A percentile compares a stretch with the other conserved stretches of the same genome.
phyloP scores from a whole-genome alignment of 352 stramenopile genomes.

The Globisporangium orthogonon region DNA sequence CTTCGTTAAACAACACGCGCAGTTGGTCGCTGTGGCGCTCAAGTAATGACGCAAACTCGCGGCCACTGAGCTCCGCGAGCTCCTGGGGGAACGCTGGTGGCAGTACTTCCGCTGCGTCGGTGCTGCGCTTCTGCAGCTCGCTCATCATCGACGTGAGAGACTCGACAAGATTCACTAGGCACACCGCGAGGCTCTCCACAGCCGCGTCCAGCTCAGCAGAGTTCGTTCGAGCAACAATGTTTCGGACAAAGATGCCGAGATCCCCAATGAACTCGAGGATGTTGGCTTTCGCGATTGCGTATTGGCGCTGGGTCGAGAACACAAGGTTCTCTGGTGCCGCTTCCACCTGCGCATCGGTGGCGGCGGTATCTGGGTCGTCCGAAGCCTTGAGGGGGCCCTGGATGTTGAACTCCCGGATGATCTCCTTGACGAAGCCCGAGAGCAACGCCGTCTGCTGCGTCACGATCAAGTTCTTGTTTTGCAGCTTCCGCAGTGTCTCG shows the following conservation, averaged over 20 bases:
- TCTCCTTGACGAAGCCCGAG: conserved; percentile 18
- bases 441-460: conserved; percentile 17
- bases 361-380: background rate
- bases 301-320: conserved; percentile 21
- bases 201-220: conserved; percentile 20
- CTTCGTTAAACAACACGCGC: conserved; percentile 18
- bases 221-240: conserved; percentile 18
- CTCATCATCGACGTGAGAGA: conserved; percentile 9
- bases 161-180: conserved; percentile 25
- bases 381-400: conserved; percentile 8
- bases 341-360: background rate
- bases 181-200: conserved; percentile 16
- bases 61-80: conserved; percentile 32
- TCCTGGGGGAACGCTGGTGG: conserved; percentile 45
- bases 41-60: conserved; percentile 41
- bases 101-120: conserved; percentile 3
- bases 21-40: conserved; percentile 23
- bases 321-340: background rate
- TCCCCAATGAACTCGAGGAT: conserved; percentile 39
- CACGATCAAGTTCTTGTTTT: conserved; percentile 17
- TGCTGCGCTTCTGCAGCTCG: background rate
- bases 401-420: conserved; percentile 29
- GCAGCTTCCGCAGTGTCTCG: conserved; percentile 26
- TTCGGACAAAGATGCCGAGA: conserved; percentile 31
- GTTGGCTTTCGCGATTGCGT: conserved; percentile 23